Percentiles rank a stretch among this genome's conserved stretches.
Conservation (phyloP, 208 protist species). For the Naegleria lovaniensis region DNA sequence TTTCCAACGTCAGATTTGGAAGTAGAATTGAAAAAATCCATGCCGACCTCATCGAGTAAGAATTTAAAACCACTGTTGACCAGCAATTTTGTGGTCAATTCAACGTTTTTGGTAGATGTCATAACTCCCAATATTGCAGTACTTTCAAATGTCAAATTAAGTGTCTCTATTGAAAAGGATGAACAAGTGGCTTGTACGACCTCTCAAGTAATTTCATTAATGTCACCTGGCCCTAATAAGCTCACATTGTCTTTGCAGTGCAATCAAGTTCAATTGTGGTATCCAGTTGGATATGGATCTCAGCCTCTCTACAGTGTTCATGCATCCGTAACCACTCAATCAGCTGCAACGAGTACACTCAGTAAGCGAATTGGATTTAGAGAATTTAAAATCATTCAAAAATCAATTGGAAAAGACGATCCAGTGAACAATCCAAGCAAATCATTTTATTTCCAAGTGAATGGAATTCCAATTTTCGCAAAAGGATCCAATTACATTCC, state of each 20-base stretch:
- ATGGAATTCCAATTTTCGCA: background rate
- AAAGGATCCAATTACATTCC: slow-evolving; percentile 27
- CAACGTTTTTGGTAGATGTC: background rate
- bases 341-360: background rate
- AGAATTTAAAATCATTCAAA: background rate
- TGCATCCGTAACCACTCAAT: background rate
- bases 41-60: background rate
- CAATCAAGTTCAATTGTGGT: background rate
- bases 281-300: background rate
- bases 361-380: background rate
- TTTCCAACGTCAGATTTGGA: background rate
- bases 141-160: background rate
- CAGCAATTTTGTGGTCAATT: background rate
- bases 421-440: background rate
- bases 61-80: background rate
- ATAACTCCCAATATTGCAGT: background rate
- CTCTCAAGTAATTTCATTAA: background rate
- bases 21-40: no score
- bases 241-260: background rate
- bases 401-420: background rate
- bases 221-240: background rate
- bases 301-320: background rate
- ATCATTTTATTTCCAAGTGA: slow-evolving; percentile 10
- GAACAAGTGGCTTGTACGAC: background rate
- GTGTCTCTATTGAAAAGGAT: background rate